These are phyloP conservation scores for Mentha longifolia DNA, from an alignment of 257 asterid species.

Conservation along the genomic window DNA sequence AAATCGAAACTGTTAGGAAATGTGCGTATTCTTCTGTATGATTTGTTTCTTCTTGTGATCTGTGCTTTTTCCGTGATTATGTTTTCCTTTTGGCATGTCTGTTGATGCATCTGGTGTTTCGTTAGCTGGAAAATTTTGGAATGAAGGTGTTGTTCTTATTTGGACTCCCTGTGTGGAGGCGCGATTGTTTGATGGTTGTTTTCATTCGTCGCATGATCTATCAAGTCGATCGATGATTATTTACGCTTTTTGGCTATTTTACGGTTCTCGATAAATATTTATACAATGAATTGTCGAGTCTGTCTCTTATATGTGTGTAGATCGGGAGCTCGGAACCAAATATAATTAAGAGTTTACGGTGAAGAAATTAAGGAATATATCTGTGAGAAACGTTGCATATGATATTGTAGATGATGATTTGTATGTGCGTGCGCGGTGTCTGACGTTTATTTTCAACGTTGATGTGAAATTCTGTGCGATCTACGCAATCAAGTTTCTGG, in stretches of 20 bases:
- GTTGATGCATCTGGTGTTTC: background rate
- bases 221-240: background rate
- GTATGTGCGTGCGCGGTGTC: background rate
- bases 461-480: no score
- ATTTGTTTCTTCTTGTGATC: background rate
- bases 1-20: constrained; percentile 82
- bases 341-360: background rate
- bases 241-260: background rate
- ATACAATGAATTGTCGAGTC: background rate
- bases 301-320: background rate
- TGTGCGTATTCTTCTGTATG: constrained; percentile 36
- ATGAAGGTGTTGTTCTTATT: background rate
- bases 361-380: no score
- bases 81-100: background rate
- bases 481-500: no score
- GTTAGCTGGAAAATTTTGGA: background rate
- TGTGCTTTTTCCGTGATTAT: background rate
- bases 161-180: background rate
- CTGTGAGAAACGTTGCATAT: background rate
- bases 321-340: background rate
- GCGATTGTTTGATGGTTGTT: background rate
- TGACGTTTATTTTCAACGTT: no score
- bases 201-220: background rate
- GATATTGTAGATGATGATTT: background rate
- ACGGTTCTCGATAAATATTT: background rate